phyloP scores from a whole-genome alignment of 75 land plant genomes.

The Ceratopteris richardii region DNA sequence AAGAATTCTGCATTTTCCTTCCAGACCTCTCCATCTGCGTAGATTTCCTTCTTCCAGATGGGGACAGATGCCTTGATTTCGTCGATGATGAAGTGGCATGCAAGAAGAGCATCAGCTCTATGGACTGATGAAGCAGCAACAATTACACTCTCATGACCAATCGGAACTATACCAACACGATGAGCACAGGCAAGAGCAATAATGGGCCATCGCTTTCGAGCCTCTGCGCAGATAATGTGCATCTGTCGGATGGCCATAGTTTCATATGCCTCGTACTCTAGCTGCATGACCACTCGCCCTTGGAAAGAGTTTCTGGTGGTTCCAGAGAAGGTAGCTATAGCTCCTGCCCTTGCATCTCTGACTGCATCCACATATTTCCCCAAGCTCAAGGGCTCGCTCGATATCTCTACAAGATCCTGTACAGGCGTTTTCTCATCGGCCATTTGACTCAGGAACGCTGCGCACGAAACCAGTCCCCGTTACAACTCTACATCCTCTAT shows the following conservation, averaged over 20 bases:
- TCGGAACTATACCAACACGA: slow-evolving; percentile 62
- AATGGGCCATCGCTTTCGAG: slow-evolving; percentile 51
- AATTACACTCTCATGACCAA: slow-evolving; percentile 84
- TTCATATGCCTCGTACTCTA: slow-evolving; percentile 77
- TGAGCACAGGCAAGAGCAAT: slow-evolving; percentile 52
- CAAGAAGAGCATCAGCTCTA: slow-evolving; percentile 67
- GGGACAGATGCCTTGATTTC: slow-evolving; percentile 87
- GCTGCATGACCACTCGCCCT: slow-evolving; percentile 54
- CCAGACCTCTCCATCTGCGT: slow-evolving; percentile 84
- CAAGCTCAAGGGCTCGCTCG: slow-evolving; percentile 32
- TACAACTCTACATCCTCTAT: no score
- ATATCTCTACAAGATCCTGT: slow-evolving; percentile 2
- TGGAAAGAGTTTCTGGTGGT: slow-evolving; percentile 79
- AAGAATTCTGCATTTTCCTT: slow-evolving; percentile 87
- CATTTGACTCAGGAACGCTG: no score
- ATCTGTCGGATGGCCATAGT: slow-evolving; percentile 69
- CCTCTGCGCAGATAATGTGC: slow-evolving; percentile 39
- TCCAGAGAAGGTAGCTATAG: slow-evolving; percentile 84
- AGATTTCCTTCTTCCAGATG: slow-evolving; percentile 97
- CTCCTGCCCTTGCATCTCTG: slow-evolving; percentile 58
- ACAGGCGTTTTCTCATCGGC: no score
- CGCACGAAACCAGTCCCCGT: no score
- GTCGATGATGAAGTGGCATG: slow-evolving; percentile 75
- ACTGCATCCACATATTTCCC: slow-evolving; percentile 48
- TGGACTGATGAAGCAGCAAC: slow-evolving; percentile 81